Evolutionary conservation across 495 filamentous ascomycete species (phyloP).

Genomic region (Filosporella fistucella): DNA sequence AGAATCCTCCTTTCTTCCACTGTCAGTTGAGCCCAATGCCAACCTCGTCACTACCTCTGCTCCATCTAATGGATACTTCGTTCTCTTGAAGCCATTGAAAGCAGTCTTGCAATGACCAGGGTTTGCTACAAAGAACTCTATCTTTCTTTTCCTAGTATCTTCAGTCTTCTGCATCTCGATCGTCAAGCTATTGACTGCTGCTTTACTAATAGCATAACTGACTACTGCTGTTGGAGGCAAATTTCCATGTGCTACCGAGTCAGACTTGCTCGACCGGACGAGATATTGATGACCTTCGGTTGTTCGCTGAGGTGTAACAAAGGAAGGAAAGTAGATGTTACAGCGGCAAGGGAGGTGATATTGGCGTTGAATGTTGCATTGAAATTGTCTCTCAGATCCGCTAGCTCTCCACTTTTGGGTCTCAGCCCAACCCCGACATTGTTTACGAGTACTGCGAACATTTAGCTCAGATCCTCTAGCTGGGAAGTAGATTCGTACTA

Average conservation of each 20-base stretch:
- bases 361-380: conserved; percentile 25
- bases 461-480: neutral
- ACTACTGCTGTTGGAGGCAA: conserved; percentile 16
- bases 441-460: conserved; percentile 29
- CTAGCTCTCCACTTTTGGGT: conserved; percentile 6
- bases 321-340: conserved; percentile 26
- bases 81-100: conserved; percentile 30
- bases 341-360: conserved; percentile 24
- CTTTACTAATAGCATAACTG: conserved; percentile 26
- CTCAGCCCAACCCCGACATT: conserved; percentile 28
- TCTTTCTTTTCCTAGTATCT: conserved; percentile 24
- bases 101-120: conserved; percentile 33
- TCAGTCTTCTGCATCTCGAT: conserved; percentile 30
- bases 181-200: conserved; percentile 30
- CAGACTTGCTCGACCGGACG: conserved; percentile 21
- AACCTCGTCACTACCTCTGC: conserved; percentile 31
- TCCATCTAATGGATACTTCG: conserved; percentile 28
- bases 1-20: conserved; percentile 26
- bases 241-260: conserved; percentile 12
- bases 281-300: conserved; percentile 27
- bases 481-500: conserved; percentile 16
- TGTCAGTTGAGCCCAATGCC: conserved; percentile 22
- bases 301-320: conserved; percentile 21
- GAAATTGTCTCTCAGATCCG: conserved; percentile 18
- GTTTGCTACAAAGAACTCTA: conserved; percentile 26